These are phyloP conservation scores for Wickerhamiella kurtzmanii DNA, from an alignment of 805 yeast genomes.

Conservation along the genomic window DNA sequence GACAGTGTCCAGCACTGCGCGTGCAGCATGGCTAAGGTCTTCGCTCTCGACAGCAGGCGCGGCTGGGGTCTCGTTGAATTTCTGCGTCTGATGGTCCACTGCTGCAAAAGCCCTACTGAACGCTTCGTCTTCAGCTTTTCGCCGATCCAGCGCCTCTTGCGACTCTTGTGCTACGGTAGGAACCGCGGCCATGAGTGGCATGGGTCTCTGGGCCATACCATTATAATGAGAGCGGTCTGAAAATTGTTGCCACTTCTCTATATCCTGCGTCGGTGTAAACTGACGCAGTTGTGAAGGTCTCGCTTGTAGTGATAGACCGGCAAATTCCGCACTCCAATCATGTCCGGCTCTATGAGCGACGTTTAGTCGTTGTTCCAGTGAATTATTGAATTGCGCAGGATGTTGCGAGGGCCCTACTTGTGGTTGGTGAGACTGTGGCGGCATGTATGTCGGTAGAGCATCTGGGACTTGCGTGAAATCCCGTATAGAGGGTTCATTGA, in stretches of 20 bases:
- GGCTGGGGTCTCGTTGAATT: conserved; percentile 1
- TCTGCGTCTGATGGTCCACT: conserved; percentile 4
- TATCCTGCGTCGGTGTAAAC: neutral
- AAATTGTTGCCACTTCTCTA: neutral
- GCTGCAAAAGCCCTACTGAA: neutral
- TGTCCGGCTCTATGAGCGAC: too few relatives aligned
- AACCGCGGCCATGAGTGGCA: neutral
- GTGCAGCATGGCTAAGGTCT: conserved; percentile 15
- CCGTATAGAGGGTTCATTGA: neutral
- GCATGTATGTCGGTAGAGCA: neutral
- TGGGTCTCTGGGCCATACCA: neutral
- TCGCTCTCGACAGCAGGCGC: conserved; percentile 3
- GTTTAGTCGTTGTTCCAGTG: too few relatives aligned
- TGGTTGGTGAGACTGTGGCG: neutral
- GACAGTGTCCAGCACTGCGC: conserved; percentile 10
- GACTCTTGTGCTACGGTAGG: conserved; percentile 13
- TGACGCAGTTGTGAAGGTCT: neutral
- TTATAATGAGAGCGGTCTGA: neutral
- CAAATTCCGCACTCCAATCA: neutral
- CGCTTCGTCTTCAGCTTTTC: neutral
- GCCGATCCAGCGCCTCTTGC: conserved; percentile 6
- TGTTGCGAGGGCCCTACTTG: neutral
- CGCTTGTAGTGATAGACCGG: neutral
- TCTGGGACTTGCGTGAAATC: neutral
- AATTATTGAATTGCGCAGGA: neutral